Evolutionary conservation across 371 early-diverging fungal species (phyloP).

Genomic region (Saksenaea vasiformis): DNA sequence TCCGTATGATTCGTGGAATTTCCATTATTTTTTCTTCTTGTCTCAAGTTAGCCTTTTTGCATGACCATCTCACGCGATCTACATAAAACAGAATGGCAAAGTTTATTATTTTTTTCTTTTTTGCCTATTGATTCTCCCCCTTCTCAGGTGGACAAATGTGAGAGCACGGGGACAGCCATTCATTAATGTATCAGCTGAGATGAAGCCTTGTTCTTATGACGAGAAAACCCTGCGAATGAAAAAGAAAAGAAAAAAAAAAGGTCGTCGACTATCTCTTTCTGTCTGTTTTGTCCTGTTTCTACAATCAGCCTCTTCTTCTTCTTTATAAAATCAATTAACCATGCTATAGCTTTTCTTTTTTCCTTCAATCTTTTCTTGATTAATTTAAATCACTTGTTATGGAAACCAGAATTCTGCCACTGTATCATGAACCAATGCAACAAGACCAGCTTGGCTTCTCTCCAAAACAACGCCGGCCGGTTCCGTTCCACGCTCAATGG

Average conservation of each 20-base stretch:
- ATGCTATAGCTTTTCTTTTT: neutral
- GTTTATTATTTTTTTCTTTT: neutral
- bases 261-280: neutral
- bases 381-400: neutral
- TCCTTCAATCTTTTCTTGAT: neutral
- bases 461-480: neutral
- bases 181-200: neutral
- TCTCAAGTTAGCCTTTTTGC: neutral
- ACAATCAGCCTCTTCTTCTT: neutral
- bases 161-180: neutral
- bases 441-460: neutral
- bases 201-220: neutral
- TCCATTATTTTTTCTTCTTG: neutral
- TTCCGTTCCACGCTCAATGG: slow-evolving; percentile 26
- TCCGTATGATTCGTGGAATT: slow-evolving; percentile 3
- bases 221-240: neutral
- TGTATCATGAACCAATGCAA: neutral
- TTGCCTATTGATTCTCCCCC: neutral
- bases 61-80: slow-evolving; percentile 7
- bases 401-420: neutral
- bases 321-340: neutral
- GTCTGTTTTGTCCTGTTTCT: neutral
- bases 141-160: slow-evolving; percentile 2
- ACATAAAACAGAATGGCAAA: neutral
- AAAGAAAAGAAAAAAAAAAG: too few species aligned